Conservation (phyloP, 768 basidiomycete species). For the Strobilomyces dryophilus region DNA sequence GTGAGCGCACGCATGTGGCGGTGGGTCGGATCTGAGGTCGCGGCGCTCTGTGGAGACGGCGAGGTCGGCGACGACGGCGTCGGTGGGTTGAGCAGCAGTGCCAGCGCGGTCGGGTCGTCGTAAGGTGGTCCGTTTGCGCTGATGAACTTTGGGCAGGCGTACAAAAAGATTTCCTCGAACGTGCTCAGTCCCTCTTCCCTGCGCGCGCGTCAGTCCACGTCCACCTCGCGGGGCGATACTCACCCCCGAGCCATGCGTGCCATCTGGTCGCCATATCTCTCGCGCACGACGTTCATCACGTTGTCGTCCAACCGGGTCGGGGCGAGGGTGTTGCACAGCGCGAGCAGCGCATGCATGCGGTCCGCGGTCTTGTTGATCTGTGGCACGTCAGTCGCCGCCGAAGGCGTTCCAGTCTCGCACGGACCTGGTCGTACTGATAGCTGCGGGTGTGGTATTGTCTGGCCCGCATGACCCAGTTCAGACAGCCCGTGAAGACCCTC, state of each 20-base stretch:
- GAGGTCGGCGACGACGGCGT: constrained; percentile 32
- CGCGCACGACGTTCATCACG: constrained; percentile 88
- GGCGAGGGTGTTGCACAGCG: constrained; percentile 89
- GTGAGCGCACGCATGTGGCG: constrained; percentile 86
- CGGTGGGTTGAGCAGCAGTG: constrained; percentile 40
- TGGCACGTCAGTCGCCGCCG: background rate
- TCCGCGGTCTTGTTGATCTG: constrained; percentile 98
- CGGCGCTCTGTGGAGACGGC: constrained; percentile 16
- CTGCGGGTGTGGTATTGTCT: constrained; percentile 95
- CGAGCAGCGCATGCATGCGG: constrained; percentile 94
- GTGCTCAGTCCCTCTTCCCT: constrained; percentile 63
- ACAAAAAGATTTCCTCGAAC: constrained; percentile 67
- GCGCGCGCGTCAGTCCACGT: background rate
- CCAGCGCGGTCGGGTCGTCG: constrained; percentile 66
- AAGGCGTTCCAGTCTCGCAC: constrained; percentile 4
- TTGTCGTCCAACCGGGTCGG: constrained; percentile 93
- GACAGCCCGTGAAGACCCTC: constrained; percentile 85
- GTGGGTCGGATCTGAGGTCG: constrained; percentile 61
- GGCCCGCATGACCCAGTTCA: constrained; percentile 96
- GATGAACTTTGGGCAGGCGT: constrained; percentile 97
- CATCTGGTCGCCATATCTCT: constrained; percentile 90
- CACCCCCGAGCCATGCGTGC: constrained; percentile 80
- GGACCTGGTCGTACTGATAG: constrained; percentile 93
- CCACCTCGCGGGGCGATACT: constrained; percentile 29
- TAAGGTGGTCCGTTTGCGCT: constrained; percentile 92